phyloP scores from a whole-genome alignment of 116 monocot genomes.

The Dioscorea cayenensis region DNA sequence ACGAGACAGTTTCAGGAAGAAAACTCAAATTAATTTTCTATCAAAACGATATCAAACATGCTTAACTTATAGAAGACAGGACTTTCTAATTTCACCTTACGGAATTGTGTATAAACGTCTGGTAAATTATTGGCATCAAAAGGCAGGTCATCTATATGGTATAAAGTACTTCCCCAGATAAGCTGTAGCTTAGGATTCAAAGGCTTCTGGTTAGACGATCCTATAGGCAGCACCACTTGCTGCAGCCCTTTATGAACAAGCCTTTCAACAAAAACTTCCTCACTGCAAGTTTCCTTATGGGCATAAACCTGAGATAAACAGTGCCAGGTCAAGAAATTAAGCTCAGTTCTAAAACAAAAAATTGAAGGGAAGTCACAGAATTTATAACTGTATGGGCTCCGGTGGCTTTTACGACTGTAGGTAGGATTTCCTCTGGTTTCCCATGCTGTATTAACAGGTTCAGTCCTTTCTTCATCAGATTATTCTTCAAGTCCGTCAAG shows the following conservation, averaged over 20 bases:
- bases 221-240: slow-evolving; percentile 28
- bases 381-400: slow-evolving; percentile 69
- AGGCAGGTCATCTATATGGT: slow-evolving; percentile 89
- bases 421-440: slow-evolving; percentile 85
- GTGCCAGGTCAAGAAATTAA: neutral
- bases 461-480: slow-evolving; percentile 47
- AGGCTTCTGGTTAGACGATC: slow-evolving; percentile 11
- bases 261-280: slow-evolving; percentile 73
- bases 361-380: neutral
- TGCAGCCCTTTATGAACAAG: slow-evolving; percentile 47
- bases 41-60: slow-evolving; percentile 1
- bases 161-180: slow-evolving; percentile 90
- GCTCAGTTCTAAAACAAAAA: neutral
- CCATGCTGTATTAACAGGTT: slow-evolving; percentile 60
- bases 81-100: slow-evolving; percentile 42
- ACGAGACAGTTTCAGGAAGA: neutral
- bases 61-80: neutral
- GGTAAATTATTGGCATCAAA: slow-evolving; percentile 46
- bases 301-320: slow-evolving; percentile 63
- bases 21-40: neutral
- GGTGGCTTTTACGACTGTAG: slow-evolving; percentile 59
- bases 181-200: slow-evolving; percentile 50
- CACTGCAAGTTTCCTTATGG: slow-evolving; percentile 87
- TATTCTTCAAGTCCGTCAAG: slow-evolving; percentile 57
- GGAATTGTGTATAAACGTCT: slow-evolving; percentile 89